These are phyloP conservation scores for Sclerotinia borealis DNA, from an alignment of 2,329 filamentous ascomycete genomes.

Conservation along the genomic window DNA sequence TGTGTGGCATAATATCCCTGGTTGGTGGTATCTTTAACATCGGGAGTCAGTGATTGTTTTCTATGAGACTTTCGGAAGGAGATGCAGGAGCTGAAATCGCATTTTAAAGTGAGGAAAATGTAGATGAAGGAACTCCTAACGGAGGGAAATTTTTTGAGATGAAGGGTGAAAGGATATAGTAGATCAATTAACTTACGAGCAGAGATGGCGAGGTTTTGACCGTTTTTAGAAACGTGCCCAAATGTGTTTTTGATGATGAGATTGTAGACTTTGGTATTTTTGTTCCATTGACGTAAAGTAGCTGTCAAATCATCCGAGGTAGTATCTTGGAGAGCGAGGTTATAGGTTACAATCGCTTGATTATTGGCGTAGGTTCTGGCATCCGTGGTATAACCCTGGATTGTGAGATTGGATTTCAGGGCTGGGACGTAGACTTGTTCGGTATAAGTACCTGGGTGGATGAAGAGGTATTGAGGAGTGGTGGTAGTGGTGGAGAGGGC, in stretches of 20 bases:
- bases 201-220: constrained; percentile 48
- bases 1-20: constrained; percentile 52
- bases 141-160: neutral
- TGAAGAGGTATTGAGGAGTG: constrained; percentile 46
- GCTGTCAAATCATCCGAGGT: constrained; percentile 38
- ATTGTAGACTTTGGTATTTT: constrained; percentile 52
- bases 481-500: constrained; percentile 40
- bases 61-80: constrained; percentile 17
- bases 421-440: constrained; percentile 51
- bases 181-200: constrained; percentile 31
- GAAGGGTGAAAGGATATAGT: neutral
- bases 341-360: constrained; percentile 40
- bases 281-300: constrained; percentile 32
- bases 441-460: constrained; percentile 48
- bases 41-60: constrained; percentile 46
- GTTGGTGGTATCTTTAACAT: constrained; percentile 44
- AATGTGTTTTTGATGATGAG: constrained; percentile 41
- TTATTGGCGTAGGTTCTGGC: constrained; percentile 43
- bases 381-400: constrained; percentile 48
- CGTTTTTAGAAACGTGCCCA: constrained; percentile 31
- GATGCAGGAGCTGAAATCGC: constrained; percentile 50
- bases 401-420: constrained; percentile 41
- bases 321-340: constrained; percentile 36
- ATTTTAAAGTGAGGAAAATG: constrained; percentile 40
- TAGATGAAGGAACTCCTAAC: neutral